These are phyloP conservation scores for Solanum arcanum DNA, from an alignment of 257 asterid species.

Conservation along the genomic window DNA sequence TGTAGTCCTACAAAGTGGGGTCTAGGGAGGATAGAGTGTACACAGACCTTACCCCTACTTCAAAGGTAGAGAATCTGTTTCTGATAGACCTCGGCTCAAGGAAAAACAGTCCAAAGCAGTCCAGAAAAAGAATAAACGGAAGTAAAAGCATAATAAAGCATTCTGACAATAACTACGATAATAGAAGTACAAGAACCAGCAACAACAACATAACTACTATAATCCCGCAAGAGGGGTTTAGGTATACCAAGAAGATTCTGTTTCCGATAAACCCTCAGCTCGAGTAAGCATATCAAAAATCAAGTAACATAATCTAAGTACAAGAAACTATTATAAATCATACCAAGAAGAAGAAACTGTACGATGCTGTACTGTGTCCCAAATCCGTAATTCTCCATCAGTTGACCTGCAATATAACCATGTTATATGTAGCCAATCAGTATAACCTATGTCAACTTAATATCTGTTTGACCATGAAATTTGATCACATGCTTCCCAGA, in stretches of 20 bases:
- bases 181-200: background rate
- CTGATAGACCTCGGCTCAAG: background rate
- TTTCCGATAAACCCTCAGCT: background rate
- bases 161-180: background rate
- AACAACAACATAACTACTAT: background rate
- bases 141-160: background rate
- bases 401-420: constrained; percentile 27
- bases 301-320: background rate
- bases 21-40: background rate
- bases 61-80: background rate
- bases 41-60: background rate
- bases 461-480: background rate
- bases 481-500: background rate
- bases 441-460: no score
- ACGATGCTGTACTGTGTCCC: constrained; percentile 76
- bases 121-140: background rate
- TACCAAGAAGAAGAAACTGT: constrained; percentile 73
- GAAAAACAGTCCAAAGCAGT: background rate
- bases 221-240: background rate
- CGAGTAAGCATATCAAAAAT: background rate
- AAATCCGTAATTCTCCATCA: constrained; percentile 84
- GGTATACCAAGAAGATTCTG: background rate
- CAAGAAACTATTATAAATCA: background rate
- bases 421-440: background rate
- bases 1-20: background rate